A percentile compares a stretch with the other conserved stretches of the same genome.
Conservation (phyloP, 345 rosid genomes). For the Eucalyptus decipiens region DNA sequence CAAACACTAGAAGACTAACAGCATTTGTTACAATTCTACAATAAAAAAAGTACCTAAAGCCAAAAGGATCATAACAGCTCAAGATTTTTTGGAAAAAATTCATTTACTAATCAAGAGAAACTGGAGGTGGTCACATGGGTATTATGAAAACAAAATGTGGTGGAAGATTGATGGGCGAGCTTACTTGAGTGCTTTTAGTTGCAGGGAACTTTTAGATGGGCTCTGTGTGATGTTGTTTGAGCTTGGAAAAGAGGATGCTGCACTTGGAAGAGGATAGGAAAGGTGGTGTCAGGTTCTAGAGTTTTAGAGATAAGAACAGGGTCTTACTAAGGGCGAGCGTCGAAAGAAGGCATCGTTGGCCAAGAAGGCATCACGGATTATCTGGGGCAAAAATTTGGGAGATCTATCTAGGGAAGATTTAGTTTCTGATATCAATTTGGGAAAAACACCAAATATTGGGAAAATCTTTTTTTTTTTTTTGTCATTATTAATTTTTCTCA, state of each 20-base stretch:
- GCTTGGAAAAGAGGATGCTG: background rate
- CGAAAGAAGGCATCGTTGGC: background rate
- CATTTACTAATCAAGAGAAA: background rate
- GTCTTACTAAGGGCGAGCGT: background rate
- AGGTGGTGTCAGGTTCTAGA: background rate
- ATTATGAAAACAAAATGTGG: background rate
- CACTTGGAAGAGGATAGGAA: background rate
- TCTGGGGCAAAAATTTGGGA: background rate
- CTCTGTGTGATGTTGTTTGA: background rate
- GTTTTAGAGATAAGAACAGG: background rate
- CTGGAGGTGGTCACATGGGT: background rate
- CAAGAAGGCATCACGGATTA: background rate
- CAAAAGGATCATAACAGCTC: background rate
- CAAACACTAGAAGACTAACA: background rate
- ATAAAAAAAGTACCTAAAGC: background rate
- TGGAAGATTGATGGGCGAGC: background rate
- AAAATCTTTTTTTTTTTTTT: too few relatives aligned
- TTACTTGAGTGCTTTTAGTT: background rate
- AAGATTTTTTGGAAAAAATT: background rate
- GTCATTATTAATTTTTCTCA: background rate
- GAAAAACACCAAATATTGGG: background rate
- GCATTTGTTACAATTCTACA: background rate
- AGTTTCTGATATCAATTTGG: background rate
- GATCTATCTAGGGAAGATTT: background rate
- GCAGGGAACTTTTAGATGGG: background rate